A percentile compares a stretch with the other conserved stretches of the same genome.
phyloP scores from a whole-genome alignment of 108 stramenopile species.

The Stephanodiscus triporus region DNA sequence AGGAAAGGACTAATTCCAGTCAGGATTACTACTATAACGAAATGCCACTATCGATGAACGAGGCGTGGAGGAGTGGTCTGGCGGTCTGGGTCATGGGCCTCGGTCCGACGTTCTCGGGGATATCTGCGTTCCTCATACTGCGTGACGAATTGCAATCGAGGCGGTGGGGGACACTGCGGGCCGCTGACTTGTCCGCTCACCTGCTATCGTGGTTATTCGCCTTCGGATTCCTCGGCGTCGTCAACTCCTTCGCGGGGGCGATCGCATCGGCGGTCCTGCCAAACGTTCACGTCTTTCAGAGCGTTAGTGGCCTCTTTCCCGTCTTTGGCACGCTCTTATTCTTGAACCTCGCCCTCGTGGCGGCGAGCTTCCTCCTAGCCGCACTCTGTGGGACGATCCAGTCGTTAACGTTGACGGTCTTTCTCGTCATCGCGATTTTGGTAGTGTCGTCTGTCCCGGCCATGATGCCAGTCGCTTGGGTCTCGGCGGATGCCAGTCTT shows the following conservation, averaged over 20 bases:
- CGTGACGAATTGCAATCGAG: slow-evolving; percentile 48
- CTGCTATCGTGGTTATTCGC: slow-evolving; percentile 54
- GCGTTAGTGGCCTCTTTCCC: slow-evolving; percentile 30
- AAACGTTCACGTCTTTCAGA: slow-evolving; percentile 35
- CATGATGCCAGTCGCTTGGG: slow-evolving; percentile 4
- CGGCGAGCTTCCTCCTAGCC: slow-evolving; percentile 53
- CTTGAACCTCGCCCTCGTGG: slow-evolving; percentile 47
- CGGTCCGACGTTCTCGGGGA: slow-evolving; percentile 47
- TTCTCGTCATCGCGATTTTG: slow-evolving; percentile 42
- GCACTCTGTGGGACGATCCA: slow-evolving; percentile 46
- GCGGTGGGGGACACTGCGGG: slow-evolving; percentile 49
- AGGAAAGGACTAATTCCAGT: neutral
- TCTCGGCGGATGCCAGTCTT: slow-evolving; percentile 1
- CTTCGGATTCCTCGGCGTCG: slow-evolving; percentile 27
- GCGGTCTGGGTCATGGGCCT: slow-evolving; percentile 52
- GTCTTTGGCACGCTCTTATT: slow-evolving; percentile 52
- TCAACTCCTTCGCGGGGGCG: slow-evolving; percentile 50
- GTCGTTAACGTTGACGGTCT: slow-evolving; percentile 24
- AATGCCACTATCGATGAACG: slow-evolving; percentile 50
- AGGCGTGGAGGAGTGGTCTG: slow-evolving; percentile 43
- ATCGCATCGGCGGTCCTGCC: slow-evolving; percentile 31
- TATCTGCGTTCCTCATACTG: slow-evolving; percentile 48
- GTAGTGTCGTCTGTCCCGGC: slow-evolving; percentile 25
- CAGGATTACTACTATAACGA: neutral
- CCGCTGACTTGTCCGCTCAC: slow-evolving; percentile 46